Conservation (phyloP, 73 alveolate species). For the Effrenium voratum region DNA sequence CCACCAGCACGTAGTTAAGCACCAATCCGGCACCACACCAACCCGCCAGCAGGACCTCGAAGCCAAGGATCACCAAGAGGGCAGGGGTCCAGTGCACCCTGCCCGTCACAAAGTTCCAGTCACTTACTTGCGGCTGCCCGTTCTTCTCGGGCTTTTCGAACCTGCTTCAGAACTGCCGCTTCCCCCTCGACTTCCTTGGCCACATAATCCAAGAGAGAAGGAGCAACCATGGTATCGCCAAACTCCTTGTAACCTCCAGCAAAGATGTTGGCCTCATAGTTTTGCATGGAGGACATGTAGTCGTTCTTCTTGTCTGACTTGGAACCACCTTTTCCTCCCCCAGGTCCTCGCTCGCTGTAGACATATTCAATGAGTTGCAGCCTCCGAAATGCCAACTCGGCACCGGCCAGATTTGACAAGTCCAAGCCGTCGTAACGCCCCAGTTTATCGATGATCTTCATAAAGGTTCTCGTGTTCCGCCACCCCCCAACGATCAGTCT, state of each 20-base stretch:
- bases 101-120: not conserved
- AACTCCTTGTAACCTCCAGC: not conserved
- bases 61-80: too few relatives aligned
- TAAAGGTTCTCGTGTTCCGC: slow-evolving; percentile 1
- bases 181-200: not conserved
- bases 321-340: not conserved
- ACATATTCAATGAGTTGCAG: slow-evolving; percentile 2
- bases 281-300: not conserved
- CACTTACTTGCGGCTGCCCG: slow-evolving; percentile 33
- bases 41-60: too few relatives aligned
- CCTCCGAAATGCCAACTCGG: slow-evolving; percentile 17
- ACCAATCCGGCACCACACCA: not conserved
- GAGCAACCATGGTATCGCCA: not conserved
- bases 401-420: not conserved
- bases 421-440: slow-evolving; percentile 24
- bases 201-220: not conserved
- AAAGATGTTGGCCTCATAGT: not conserved
- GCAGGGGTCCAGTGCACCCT: slow-evolving; percentile 3
- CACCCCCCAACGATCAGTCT: slow-evolving; percentile 25
- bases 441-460: not conserved
- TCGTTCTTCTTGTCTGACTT: not conserved
- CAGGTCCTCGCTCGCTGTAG: slow-evolving; percentile 2
- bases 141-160: slow-evolving; percentile 50
- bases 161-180: not conserved
- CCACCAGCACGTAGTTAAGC: not conserved